A percentile compares a stretch with the other conserved stretches of the same genome.
These are phyloP conservation scores for Leptographium wingfieldii DNA, from an alignment of 2,329 filamentous ascomycete genomes.

Conservation along the genomic window DNA sequence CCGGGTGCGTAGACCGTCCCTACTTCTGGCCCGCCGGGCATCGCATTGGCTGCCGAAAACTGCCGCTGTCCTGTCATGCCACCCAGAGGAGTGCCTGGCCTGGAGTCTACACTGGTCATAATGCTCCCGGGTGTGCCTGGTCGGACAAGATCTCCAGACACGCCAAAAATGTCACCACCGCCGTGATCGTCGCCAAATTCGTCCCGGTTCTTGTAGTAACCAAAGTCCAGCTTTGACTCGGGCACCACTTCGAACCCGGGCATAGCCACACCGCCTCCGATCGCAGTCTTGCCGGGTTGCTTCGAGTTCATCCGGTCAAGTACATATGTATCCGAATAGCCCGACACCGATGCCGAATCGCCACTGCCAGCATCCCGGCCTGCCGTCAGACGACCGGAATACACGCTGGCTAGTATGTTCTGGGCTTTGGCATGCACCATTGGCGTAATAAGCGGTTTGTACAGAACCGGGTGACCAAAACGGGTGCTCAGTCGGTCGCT, in stretches of 20 bases:
- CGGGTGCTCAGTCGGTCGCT: conserved; percentile 60
- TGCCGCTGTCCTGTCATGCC: conserved; percentile 19
- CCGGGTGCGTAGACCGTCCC: conserved; percentile 11
- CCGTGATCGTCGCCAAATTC: conserved; percentile 83
- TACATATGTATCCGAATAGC: conserved; percentile 71
- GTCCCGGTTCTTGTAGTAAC: conserved; percentile 78
- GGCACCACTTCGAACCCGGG: conserved; percentile 84
- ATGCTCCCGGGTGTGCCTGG: conserved; percentile 48
- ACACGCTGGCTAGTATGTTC: conserved; percentile 73
- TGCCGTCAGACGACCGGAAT: conserved; percentile 65
- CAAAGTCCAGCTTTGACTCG: conserved; percentile 76
- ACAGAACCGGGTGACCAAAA: conserved; percentile 85
- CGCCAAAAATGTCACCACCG: conserved; percentile 58
- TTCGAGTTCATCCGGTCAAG: conserved; percentile 70
- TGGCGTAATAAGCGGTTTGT: conserved; percentile 78
- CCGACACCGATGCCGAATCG: conserved; percentile 46
- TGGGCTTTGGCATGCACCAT: conserved; percentile 92
- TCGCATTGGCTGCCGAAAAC: conserved; percentile 8
- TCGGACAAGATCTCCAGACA: conserved; percentile 43
- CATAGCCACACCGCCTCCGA: conserved; percentile 19
- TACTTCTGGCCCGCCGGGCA: neutral
- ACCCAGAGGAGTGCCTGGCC: conserved; percentile 37
- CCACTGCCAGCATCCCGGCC: conserved; percentile 46
- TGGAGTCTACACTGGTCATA: conserved; percentile 28
- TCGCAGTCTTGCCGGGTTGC: conserved; percentile 28